A percentile compares a stretch with the other conserved stretches of the same genome.
phyloP scores from a whole-genome alignment of 768 basidiomycete species.

The Rhodotorula toruloides region DNA sequence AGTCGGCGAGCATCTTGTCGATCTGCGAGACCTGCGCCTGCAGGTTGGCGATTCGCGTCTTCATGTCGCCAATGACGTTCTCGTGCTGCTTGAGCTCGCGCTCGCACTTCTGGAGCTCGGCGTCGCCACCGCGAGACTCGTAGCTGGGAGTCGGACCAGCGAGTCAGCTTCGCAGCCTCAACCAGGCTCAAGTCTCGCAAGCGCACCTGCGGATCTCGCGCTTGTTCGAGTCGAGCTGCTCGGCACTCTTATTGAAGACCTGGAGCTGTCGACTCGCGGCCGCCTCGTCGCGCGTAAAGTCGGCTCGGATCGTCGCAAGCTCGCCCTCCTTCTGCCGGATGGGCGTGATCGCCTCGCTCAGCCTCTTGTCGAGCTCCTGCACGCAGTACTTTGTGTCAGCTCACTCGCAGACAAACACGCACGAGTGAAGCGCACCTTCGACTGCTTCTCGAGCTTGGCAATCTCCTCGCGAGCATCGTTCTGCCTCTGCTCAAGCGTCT shows the following conservation, averaged over 20 bases:
- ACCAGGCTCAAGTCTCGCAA: too few relatives aligned
- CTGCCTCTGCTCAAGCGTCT: slow-evolving; percentile 35
- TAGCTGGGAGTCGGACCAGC: slow-evolving; percentile 7
- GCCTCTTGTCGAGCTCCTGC: slow-evolving; percentile 38
- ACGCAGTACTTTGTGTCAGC: not conserved
- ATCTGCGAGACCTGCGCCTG: slow-evolving; percentile 34
- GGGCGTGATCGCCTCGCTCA: slow-evolving; percentile 34
- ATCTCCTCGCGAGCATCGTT: slow-evolving; percentile 53
- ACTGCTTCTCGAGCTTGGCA: slow-evolving; percentile 65
- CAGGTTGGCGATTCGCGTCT: slow-evolving; percentile 31
- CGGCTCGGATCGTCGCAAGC: slow-evolving; percentile 19
- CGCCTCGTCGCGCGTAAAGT: slow-evolving; percentile 28
- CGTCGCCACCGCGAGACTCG: slow-evolving; percentile 29
- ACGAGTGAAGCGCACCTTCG: slow-evolving; percentile 50
- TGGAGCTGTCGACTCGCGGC: slow-evolving; percentile 16
- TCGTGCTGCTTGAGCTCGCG: slow-evolving; percentile 32
- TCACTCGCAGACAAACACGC: not conserved
- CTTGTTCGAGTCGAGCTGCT: slow-evolving; percentile 29
- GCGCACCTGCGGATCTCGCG: slow-evolving; percentile 30
- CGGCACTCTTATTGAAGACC: slow-evolving; percentile 31
- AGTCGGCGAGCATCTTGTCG: slow-evolving; percentile 50
- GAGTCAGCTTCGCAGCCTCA: not conserved
- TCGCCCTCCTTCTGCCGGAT: slow-evolving; percentile 39
- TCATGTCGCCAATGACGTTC: slow-evolving; percentile 27
- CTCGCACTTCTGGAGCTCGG: slow-evolving; percentile 35